A percentile compares a stretch with the other conserved stretches of the same genome.
Conservation (phyloP, 805 yeast genomes). For the Schizosaccharomyces japonicus region DNA sequence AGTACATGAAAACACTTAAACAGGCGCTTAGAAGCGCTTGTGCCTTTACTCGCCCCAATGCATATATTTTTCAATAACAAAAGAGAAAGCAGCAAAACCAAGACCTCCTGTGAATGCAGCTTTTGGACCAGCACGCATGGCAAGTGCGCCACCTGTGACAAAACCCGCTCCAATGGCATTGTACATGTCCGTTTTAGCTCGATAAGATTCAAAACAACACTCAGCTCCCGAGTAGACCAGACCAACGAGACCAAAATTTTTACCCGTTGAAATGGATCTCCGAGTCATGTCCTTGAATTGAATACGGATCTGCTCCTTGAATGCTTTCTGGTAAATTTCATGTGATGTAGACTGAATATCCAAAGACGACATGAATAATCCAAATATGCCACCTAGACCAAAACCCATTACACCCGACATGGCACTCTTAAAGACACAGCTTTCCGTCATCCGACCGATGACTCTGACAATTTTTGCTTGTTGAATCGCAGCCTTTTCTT, state of each 20-base stretch:
- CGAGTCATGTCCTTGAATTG: slow-evolving; percentile 83
- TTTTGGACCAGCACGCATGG: slow-evolving; percentile 79
- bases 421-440: slow-evolving; percentile 72
- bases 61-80: slow-evolving; percentile 25
- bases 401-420: slow-evolving; percentile 88
- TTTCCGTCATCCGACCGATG: neutral
- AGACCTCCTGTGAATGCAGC: slow-evolving; percentile 85
- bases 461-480: neutral
- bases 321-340: slow-evolving; percentile 23
- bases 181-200: slow-evolving; percentile 80
- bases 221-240: slow-evolving; percentile 80
- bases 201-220: slow-evolving; percentile 53
- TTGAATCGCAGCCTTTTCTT: neutral
- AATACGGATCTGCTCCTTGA: slow-evolving; percentile 73
- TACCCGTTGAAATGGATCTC: slow-evolving; percentile 71
- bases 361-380: slow-evolving; percentile 44
- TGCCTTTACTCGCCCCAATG: neutral
- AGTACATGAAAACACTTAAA: no score
- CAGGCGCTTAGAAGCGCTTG: no score
- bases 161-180: slow-evolving; percentile 89
- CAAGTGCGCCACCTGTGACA: slow-evolving; percentile 87
- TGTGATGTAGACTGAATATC: neutral
- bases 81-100: slow-evolving; percentile 88
- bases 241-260: slow-evolving; percentile 84
- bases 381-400: slow-evolving; percentile 82